Percentiles rank a stretch among this genome's conserved stretches.
These are phyloP conservation scores for Arthrocladium fulminans DNA, from an alignment of 2,329 filamentous ascomycete genomes.

Conservation along the genomic window DNA sequence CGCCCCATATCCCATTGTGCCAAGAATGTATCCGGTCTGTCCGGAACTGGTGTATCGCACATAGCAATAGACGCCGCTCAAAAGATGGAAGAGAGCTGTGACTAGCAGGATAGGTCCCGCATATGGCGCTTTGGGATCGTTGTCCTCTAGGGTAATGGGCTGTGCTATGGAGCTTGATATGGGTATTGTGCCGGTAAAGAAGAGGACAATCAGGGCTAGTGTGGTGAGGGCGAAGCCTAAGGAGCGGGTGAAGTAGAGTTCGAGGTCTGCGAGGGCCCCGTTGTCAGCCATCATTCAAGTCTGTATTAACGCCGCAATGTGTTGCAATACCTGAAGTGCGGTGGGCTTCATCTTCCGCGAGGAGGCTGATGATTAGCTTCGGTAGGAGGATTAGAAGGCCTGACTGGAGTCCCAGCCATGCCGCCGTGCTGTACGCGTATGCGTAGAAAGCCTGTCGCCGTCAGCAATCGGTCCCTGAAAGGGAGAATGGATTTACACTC, in stretches of 20 bases:
- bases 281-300: constrained; percentile 5
- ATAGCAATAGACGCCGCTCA: constrained; percentile 59
- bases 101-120: constrained; percentile 58
- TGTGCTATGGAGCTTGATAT: constrained; percentile 43
- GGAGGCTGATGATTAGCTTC: constrained; percentile 51
- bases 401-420: constrained; percentile 38
- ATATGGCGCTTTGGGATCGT: constrained; percentile 49
- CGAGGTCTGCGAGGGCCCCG: constrained; percentile 42
- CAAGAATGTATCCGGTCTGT: constrained; percentile 52
- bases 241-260: constrained; percentile 64
- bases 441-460: constrained; percentile 32
- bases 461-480: not conserved
- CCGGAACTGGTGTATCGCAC: constrained; percentile 49
- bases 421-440: constrained; percentile 38
- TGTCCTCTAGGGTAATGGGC: constrained; percentile 34
- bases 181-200: constrained; percentile 63
- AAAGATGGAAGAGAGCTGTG: constrained; percentile 57
- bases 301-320: not conserved
- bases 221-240: constrained; percentile 60
- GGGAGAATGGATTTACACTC: not conserved
- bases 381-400: constrained; percentile 52
- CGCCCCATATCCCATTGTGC: constrained; percentile 47
- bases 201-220: constrained; percentile 54
- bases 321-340: constrained; percentile 42
- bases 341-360: constrained; percentile 47